Evolutionary conservation across 1,284 basidiomycete genomes (phyloP).

Genomic region (Pseudozyma sp.): DNA sequence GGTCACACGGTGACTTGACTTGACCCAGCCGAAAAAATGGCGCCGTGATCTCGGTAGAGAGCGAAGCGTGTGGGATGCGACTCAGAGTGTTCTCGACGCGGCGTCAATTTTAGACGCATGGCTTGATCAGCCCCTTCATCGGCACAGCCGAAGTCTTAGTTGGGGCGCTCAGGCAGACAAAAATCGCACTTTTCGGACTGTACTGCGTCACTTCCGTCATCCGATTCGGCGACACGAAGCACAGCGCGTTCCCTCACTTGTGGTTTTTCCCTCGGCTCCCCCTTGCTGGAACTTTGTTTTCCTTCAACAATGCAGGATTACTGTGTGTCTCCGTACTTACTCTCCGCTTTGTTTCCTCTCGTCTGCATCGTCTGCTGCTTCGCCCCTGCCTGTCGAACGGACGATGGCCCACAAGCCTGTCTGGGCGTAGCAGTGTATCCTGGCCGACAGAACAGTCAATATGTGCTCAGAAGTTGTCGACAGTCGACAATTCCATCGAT

Average conservation of each 20-base stretch:
- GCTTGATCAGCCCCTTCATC: slow-evolving; percentile 1
- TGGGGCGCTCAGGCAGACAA: not conserved
- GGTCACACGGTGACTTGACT: not conserved
- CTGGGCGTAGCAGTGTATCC: no score
- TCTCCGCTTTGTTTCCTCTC: not conserved
- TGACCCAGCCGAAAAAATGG: not conserved
- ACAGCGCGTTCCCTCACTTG: not conserved
- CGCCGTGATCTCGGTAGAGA: not conserved
- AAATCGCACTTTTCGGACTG: not conserved
- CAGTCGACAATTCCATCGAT: no score
- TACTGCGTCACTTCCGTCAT: slow-evolving; percentile 20
- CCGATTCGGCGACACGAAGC: slow-evolving; percentile 2
- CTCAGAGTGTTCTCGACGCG: not conserved
- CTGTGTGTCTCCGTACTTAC: not conserved
- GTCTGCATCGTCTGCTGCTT: no score
- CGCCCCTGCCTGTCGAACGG: no score
- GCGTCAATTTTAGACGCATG: slow-evolving; percentile 1
- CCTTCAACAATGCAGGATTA: no score
- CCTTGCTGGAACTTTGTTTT: not conserved
- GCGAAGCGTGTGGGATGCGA: not conserved
- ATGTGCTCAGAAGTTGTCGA: no score
- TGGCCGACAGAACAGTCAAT: no score
- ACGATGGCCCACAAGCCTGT: no score
- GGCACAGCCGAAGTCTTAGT: not conserved
- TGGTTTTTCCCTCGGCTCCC: not conserved